phyloP scores from a whole-genome alignment of 2,329 filamentous ascomycete genomes.

The Fusarium multiceps region DNA sequence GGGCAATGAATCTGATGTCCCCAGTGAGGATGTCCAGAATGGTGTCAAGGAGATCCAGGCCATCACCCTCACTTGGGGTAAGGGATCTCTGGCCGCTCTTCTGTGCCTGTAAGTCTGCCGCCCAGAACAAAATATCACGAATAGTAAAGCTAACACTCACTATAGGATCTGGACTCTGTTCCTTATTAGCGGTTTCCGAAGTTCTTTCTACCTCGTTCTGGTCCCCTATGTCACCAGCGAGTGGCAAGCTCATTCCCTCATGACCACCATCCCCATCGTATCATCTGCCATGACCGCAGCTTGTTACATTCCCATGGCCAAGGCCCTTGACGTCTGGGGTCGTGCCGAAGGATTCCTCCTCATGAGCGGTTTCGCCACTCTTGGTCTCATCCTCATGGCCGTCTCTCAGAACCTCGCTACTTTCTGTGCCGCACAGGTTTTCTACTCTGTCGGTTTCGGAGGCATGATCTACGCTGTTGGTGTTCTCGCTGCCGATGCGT shows the following conservation, averaged over 20 bases:
- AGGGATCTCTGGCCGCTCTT: constrained; percentile 48
- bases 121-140: background rate
- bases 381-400: constrained; percentile 70
- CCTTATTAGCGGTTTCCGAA: constrained; percentile 62
- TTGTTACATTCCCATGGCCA: constrained; percentile 70
- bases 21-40: constrained; percentile 45
- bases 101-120: constrained; percentile 48
- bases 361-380: constrained; percentile 60
- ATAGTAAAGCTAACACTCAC: constrained; percentile 7
- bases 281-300: constrained; percentile 66
- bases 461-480: constrained; percentile 71
- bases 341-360: constrained; percentile 69
- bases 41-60: constrained; percentile 58
- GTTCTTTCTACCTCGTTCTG: constrained; percentile 55
- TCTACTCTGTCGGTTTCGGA: constrained; percentile 70
- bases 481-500: constrained; percentile 74
- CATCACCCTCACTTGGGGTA: constrained; percentile 56
- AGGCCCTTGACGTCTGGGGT: constrained; percentile 72
- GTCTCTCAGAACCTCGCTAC: constrained; percentile 57
- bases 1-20: constrained; percentile 25
- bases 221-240: constrained; percentile 61
- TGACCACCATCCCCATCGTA: constrained; percentile 65
- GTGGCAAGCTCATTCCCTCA: constrained; percentile 64
- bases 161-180: constrained; percentile 60
- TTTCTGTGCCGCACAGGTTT: constrained; percentile 67